Base-by-base conservation (phyloP, 768 basidiomycete genomes). In the Agrocybe chaxingu region DNA sequence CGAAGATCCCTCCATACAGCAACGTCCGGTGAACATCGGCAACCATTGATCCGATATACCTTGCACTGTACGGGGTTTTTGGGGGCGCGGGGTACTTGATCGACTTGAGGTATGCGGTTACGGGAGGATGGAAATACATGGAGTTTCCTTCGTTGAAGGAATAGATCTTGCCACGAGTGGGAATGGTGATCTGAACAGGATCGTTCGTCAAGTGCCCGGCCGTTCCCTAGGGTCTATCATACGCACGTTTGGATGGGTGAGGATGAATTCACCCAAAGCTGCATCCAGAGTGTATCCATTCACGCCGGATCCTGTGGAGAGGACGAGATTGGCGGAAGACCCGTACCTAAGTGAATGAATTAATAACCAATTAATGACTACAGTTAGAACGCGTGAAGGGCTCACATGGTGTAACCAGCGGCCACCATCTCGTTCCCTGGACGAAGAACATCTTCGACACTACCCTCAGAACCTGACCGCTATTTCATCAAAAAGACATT, bases 131-230 rank as follows among this genome's bases (percentile, higher is more conserved):
- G 76, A 97, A 98, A 73, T 95, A 95, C 79, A 92, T 77, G 31
- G 93, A 82, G 74, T 99, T 99, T 54, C 97, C 97, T 73, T 99
- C 97, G 68, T 99, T 99, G 79, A 98, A 96, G 3, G 95, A 98
- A 75, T 99, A 99, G 64, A 99, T 99, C 74, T 98, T 98, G 58
- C 97, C 97, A 44, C 97, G 86, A 8, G 83, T 57, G 6, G 97
- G 97, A 57, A 99, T 92, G 70, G 84, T 81, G 70, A 99, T 99
- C 89, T 91, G 45, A 32, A n/a, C 39, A 47, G 29, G 12, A 35
- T 29, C 42, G 40, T 13, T 5, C 18, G 19, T 24, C 7, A 29
- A n/a, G 38, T 34, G 32, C 53, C 8, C 43, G 40, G 29, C 53
- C 42, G 35, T 52, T 39, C 19, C n/a, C 19, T 19, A 32, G 18